Conservation (phyloP, 2,329 filamentous ascomycete species). For the Ceratocystiopsis sp. region DNA sequence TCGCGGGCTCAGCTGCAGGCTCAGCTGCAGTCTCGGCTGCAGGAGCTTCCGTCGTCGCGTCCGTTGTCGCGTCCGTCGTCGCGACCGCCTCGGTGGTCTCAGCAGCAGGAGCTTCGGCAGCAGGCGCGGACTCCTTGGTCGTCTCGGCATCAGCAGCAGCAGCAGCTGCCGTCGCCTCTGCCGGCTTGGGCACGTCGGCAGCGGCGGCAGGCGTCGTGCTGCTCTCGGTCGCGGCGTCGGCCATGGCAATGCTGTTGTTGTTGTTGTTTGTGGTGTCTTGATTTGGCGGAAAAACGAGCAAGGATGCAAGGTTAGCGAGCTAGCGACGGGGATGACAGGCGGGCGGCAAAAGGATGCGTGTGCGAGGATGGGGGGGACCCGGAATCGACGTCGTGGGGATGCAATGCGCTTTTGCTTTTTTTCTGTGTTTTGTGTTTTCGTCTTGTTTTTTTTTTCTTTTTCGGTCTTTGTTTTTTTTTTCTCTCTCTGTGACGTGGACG, state of each 20-base stretch:
- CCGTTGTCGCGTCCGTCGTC: not conserved
- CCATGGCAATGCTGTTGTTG: conserved; percentile 4
- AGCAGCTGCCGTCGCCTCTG: no score
- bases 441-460: not conserved
- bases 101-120: no score
- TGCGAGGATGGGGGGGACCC: no score
- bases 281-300: not conserved
- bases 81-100: not conserved
- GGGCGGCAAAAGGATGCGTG: not conserved
- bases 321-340: not conserved
- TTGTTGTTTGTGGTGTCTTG: not conserved
- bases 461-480: not conserved
- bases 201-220: conserved; percentile 2
- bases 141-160: no score
- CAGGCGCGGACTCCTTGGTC: no score
- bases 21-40: conserved; percentile 10
- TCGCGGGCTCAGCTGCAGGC: conserved; percentile 10
- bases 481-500: conserved; percentile 7
- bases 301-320: no score
- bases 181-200: conserved; percentile 3
- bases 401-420: no score
- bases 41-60: not conserved
- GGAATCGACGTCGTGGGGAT: no score
- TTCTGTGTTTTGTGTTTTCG: not conserved
- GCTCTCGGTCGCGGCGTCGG: conserved; percentile 6